phyloP scores from a whole-genome alignment of 2,329 filamentous ascomycete species.

The Salinomyces thailandicus region DNA sequence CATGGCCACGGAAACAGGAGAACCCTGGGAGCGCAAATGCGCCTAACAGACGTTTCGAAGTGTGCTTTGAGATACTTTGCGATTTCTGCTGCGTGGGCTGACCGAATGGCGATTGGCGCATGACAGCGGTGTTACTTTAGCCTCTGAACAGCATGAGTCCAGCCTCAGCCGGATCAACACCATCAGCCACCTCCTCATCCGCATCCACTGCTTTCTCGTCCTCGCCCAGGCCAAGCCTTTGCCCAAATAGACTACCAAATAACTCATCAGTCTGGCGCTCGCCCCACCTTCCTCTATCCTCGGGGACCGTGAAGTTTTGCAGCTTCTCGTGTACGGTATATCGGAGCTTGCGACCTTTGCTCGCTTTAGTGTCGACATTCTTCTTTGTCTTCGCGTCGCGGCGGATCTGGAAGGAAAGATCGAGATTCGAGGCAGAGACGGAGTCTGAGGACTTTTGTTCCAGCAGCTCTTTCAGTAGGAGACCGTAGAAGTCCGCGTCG shows the following conservation, averaged over 20 bases:
- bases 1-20: no score
- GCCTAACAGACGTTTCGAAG: no score
- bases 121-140: no score
- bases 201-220: conserved; percentile 26
- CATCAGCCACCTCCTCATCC: conserved; percentile 22
- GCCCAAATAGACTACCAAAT: conserved; percentile 42
- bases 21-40: no score
- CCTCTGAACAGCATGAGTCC: conserved; percentile 24
- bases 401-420: conserved; percentile 37
- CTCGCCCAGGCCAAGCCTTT: conserved; percentile 34
- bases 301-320: conserved; percentile 94
- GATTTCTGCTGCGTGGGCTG: no score
- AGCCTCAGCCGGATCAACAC: conserved; percentile 15
- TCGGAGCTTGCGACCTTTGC: conserved; percentile 86
- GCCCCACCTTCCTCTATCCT: conserved; percentile 72
- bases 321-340: conserved; percentile 95
- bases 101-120: no score
- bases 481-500: conserved; percentile 88
- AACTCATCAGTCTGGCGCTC: conserved; percentile 61
- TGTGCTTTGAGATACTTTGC: no score
- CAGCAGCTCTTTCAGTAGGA: conserved; percentile 84
- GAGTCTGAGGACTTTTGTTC: conserved; percentile 63
- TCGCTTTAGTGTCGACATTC: conserved; percentile 83
- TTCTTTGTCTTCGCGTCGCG: conserved; percentile 76
- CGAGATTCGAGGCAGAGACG: conserved; percentile 30